Conservation (phyloP, 148 eudicot genomes). For the Rhododendron simsii region DNA sequence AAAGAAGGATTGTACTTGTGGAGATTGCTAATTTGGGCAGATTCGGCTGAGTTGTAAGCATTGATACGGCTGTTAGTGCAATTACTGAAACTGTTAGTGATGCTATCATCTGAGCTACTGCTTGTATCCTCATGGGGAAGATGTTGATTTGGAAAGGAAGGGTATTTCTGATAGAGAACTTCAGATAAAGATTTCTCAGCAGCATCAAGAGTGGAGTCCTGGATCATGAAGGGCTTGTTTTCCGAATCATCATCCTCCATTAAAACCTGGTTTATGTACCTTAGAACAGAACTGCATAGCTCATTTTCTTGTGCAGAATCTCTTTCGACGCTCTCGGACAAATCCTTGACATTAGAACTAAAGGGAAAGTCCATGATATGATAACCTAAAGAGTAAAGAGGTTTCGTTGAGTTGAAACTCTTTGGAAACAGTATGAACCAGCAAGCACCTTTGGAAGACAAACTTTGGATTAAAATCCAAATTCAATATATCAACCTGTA, state of each 20-base stretch:
- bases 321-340: not conserved
- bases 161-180: not conserved
- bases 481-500: not conserved
- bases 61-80: not conserved
- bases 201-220: constrained; percentile 10
- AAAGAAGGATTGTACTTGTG: not conserved
- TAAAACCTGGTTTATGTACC: constrained; percentile 6
- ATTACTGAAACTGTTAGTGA: not conserved
- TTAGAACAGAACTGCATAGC: not conserved
- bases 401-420: not conserved
- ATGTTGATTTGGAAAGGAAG: not conserved
- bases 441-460: not conserved
- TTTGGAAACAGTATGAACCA: not conserved
- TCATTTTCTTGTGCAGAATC: constrained; percentile 2
- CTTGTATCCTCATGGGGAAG: not conserved
- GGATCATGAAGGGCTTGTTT: not conserved
- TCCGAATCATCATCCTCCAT: constrained; percentile 13
- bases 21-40: not conserved
- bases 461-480: not conserved
- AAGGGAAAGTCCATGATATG: not conserved
- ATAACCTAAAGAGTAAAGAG: not conserved
- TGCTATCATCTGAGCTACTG: not conserved
- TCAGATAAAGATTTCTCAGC: constrained; percentile 15
- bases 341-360: not conserved
- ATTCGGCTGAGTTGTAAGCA: not conserved